Conservation (phyloP, 1,284 basidiomycete genomes). For the Ustilago loliicola region DNA sequence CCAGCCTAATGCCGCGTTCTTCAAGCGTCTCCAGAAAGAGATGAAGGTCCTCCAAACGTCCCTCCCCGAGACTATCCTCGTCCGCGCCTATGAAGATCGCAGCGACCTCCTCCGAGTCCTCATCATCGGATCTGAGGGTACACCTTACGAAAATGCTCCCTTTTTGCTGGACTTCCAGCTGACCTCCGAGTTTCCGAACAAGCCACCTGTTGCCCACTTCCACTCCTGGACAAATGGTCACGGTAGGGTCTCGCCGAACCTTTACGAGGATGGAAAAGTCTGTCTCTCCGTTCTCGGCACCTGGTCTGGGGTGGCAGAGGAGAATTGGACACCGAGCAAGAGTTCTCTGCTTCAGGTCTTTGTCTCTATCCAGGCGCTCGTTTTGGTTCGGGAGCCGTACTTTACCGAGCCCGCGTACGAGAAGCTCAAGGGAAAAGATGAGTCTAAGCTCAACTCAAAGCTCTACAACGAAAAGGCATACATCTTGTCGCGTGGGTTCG, state of each 20-base stretch:
- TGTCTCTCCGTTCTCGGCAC: conserved; percentile 91
- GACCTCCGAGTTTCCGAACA: conserved; percentile 80
- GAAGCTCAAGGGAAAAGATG: conserved; percentile 77
- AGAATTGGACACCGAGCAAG: conserved; percentile 74
- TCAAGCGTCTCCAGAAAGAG: conserved; percentile 82
- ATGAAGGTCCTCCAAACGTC: conserved; percentile 83
- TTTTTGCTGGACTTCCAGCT: conserved; percentile 95
- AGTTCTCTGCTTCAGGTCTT: conserved; percentile 91
- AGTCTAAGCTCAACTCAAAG: conserved; percentile 81
- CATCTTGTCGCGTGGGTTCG: conserved; percentile 87
- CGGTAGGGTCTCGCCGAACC: conserved; percentile 80
- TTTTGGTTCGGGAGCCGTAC: conserved; percentile 89
- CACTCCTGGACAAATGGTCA: conserved; percentile 94
- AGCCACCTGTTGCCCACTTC: conserved; percentile 89
- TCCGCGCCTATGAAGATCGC: conserved; percentile 78
- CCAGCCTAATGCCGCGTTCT: conserved; percentile 77
- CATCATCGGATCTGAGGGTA: conserved; percentile 92
- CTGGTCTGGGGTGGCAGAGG: conserved; percentile 78
- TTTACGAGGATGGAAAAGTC: conserved; percentile 96
- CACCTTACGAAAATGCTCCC: conserved; percentile 86
- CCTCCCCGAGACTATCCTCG: conserved; percentile 73
- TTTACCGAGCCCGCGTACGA: conserved; percentile 54
- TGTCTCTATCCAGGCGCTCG: conserved; percentile 92
- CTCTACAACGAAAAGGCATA: conserved; percentile 92
- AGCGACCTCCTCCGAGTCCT: conserved; percentile 86